These are phyloP conservation scores for Vanderwaltozyma verrucispora DNA, from an alignment of 805 yeast genomes.

Conservation along the genomic window DNA sequence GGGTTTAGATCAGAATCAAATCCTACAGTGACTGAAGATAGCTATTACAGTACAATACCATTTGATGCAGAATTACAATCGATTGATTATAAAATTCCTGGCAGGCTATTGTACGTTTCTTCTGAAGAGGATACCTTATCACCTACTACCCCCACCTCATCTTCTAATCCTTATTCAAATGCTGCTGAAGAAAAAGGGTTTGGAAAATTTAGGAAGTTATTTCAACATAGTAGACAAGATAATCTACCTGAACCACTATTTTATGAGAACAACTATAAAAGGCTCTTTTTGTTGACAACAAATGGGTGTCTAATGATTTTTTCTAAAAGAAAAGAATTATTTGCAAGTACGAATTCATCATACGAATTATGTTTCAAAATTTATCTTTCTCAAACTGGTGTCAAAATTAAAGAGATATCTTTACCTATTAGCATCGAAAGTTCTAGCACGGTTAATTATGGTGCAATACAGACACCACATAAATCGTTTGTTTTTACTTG, in stretches of 20 bases:
- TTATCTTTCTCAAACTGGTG: constrained; percentile 40
- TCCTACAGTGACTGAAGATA: constrained; percentile 18
- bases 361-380: constrained; percentile 45
- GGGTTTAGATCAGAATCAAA: constrained; percentile 31
- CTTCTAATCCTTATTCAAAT: neutral
- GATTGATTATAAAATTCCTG: constrained; percentile 13
- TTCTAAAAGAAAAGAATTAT: constrained; percentile 30
- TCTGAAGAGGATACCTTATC: neutral
- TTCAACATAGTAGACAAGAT: constrained; percentile 20
- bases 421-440: constrained; percentile 32
- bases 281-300: constrained; percentile 49
- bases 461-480: constrained; percentile 37
- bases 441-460: constrained; percentile 35
- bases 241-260: constrained; percentile 6
- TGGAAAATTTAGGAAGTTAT: constrained; percentile 22
- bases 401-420: constrained; percentile 48
- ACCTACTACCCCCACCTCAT: neutral
- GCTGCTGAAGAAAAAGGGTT: constrained; percentile 8
- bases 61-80: constrained; percentile 12
- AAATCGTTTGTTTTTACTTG: constrained; percentile 49
- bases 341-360: constrained; percentile 23
- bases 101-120: constrained; percentile 1
- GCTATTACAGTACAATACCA: constrained; percentile 19
- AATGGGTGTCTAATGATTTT: constrained; percentile 55
- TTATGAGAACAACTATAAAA: constrained; percentile 32